Evolutionary conservation across 768 basidiomycete species (phyloP), one percentile per base, ranked within the genome.

Genomic region (Udeniomyces megalosporus): DNA sequence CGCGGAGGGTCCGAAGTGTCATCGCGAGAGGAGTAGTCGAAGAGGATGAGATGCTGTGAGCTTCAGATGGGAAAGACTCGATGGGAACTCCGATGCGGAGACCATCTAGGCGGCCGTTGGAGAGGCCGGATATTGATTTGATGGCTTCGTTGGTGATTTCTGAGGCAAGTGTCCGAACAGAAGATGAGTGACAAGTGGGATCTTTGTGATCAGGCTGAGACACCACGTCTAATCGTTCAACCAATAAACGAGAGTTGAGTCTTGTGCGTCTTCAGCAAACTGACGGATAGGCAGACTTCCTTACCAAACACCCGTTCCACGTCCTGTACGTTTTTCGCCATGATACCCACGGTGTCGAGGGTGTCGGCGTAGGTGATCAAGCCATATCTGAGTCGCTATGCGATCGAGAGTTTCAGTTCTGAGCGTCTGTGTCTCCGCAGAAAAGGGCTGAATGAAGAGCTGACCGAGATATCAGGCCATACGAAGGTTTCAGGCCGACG

Each of bases 281-380:
- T n/a, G n/a, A n/a, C n/a, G n/a, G n/a, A n/a, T n/a, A n/a, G n/a
- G 48, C 45, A 11, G 20, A 29, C 29, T 28, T 20, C 31, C 52
- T 17, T 65, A 90, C 89, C 76, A 65, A 88, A 91, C 2, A 87
- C 78, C 2, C 73, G 68, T 38, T 77, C 67, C 1, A 82, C 78
- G 0, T 74, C 74, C 15, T 73, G 69, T 0, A 86, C 78, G 20
- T 79, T 76, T 47, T 72, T 75, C 0, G 81, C 83, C 51, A 99
- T 72, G 4, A 97, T 75, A 0, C 93, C 93, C 0, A 99, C 90
- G 67, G 88, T 92, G 69, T 99, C 95, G 14, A 99, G 75, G 65
- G 89, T 92, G 69, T 95, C 91, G 0, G 93, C 93, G 67, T 88
- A 99, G 0, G 90, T 84, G 3, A 99, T 80, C 0, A 96, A 81